Base-by-base conservation (phyloP, 164 flowering plant species). In the Euptelea pleiosperma region DNA sequence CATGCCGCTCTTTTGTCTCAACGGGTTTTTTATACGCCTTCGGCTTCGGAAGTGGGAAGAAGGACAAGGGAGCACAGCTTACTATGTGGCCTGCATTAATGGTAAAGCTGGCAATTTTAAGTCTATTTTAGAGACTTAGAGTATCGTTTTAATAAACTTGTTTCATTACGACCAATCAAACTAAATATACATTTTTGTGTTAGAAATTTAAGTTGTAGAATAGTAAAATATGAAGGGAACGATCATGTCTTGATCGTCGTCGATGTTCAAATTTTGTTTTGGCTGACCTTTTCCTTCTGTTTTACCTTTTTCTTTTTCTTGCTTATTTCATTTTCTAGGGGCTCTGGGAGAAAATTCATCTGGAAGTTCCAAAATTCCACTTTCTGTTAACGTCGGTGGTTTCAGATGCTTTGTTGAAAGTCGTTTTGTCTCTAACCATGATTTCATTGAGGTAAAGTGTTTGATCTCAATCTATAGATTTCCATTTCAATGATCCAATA, bases 1-100 rank as follows among this genome's bases (percentile, higher is more conserved):
- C 15, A 28, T 31, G 40, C 44, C 81, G 22, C 61, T 61, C 15
- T 62, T 73, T 47, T 63, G 57, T 36, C 75, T 91, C 9, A 75
- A 81, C n/a, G 98, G 98, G 0, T 82, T 75, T 62, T 91, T 80
- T 68, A 48, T 85, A 56, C 89, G 96, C 11, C 36, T 91, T 58
- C 79, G 94, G 58, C 76, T 88, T 16, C 79, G 86, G 57, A 91
- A 85, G 59, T 76, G 82, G 82, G 85, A 77, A 62, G 75, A 76
- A 58, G 82, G 84, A 44, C 69, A 74, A 11, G 84, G 83, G 25
- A 82, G 86, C 54, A 74, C 87, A 37, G 89, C 89, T 52, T 91
- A 91, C 73, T 69, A 76, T 60, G 92, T 82, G 50, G 96, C 91
- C 29, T 68, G 84, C 70, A 76, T 91, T 66, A 66, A 66, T 55